Conservation (phyloP, 345 rosid species). For the Citrus maxima region DNA sequence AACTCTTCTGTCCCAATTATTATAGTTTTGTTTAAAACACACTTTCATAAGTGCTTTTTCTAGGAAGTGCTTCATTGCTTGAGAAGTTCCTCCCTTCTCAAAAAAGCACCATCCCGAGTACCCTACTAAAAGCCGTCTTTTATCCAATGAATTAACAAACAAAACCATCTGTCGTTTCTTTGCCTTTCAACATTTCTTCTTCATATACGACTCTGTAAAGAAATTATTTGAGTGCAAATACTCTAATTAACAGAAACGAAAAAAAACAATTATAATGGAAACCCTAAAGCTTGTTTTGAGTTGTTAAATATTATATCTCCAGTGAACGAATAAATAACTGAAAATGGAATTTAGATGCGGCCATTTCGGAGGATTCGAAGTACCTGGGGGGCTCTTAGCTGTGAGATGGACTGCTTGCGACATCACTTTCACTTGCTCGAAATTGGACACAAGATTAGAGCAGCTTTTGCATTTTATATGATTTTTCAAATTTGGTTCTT, state of each 20-base stretch:
- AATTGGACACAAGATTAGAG: neutral
- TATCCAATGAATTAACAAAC: neutral
- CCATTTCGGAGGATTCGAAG: neutral
- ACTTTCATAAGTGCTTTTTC: neutral
- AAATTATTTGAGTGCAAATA: neutral
- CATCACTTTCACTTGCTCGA: conserved; percentile 12
- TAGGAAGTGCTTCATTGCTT: neutral
- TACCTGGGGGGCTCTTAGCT: conserved; percentile 29
- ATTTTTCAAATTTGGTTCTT: neutral
- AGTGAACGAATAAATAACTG: neutral
- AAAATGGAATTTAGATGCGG: neutral
- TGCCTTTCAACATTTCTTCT: neutral
- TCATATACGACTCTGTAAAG: neutral
- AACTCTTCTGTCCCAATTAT: too few species aligned
- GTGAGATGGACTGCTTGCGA: conserved; percentile 28
- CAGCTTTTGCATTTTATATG: neutral
- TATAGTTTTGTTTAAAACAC: neutral
- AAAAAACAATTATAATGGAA: neutral
- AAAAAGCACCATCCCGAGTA: too few species aligned
- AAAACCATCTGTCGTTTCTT: neutral
- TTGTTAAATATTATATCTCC: neutral
- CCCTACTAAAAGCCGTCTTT: neutral
- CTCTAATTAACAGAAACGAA: neutral
- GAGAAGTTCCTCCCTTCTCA: too few species aligned
- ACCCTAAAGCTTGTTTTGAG: neutral